A percentile compares a stretch with the other conserved stretches of the same genome.
Evolutionary conservation across 2,329 filamentous ascomycete species (phyloP).

Genomic region (Botrytis deweyae): DNA sequence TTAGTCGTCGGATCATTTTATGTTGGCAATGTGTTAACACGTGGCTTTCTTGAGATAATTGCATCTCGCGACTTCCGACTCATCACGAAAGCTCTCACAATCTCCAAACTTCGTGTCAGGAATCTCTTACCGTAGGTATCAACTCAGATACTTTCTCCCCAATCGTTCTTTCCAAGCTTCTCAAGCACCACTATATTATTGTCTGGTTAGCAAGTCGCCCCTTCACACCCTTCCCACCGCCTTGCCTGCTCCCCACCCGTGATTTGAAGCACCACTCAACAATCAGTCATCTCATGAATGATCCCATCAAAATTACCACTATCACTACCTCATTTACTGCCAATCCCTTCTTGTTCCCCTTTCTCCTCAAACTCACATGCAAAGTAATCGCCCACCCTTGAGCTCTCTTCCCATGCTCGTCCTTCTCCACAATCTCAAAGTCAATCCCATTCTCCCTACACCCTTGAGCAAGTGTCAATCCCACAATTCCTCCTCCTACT

Average conservation of each 20-base stretch:
- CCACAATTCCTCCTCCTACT: slow-evolving; percentile 21
- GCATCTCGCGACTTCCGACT: neutral
- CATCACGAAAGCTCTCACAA: neutral
- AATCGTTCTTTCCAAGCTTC: slow-evolving; percentile 36
- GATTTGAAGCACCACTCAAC: no score
- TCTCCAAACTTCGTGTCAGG: neutral
- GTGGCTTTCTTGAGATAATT: neutral
- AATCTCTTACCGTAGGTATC: slow-evolving; percentile 27
- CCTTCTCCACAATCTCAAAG: slow-evolving; percentile 40
- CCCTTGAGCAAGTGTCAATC: slow-evolving; percentile 21
- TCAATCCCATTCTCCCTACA: slow-evolving; percentile 21
- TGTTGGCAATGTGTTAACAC: no score
- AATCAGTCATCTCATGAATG: no score
- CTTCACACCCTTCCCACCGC: neutral
- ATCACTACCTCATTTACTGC: neutral
- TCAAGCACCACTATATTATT: slow-evolving; percentile 48
- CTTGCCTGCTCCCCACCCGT: neutral
- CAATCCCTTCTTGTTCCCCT: no score
- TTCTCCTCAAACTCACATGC: slow-evolving; percentile 39
- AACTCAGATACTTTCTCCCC: slow-evolving; percentile 27
- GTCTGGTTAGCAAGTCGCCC: neutral
- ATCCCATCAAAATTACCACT: neutral
- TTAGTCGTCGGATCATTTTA: neutral
- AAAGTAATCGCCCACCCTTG: slow-evolving; percentile 61
- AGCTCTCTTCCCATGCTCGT: slow-evolving; percentile 33